phyloP scores from a whole-genome alignment of 805 yeast species.

The Lipomyces oligophaga region DNA sequence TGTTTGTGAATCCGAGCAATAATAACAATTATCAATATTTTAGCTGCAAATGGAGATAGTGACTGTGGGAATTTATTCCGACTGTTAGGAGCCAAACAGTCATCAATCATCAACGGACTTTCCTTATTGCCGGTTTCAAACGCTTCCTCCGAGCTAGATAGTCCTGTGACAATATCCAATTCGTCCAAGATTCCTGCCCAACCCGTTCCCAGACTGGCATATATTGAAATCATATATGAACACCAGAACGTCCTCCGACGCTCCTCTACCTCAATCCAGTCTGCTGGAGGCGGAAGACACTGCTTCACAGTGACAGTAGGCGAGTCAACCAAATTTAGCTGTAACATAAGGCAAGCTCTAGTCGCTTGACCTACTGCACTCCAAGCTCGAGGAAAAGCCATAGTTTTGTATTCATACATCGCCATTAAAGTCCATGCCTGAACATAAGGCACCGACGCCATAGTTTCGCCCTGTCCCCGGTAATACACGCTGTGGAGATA shows the following conservation, averaged over 20 bases:
- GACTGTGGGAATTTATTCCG: background rate
- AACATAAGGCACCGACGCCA: constrained; percentile 28
- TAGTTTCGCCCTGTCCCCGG: constrained; percentile 19
- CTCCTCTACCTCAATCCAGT: constrained; percentile 31
- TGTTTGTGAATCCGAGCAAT: constrained; percentile 18
- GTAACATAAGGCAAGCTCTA: constrained; percentile 31
- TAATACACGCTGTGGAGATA: constrained; percentile 30
- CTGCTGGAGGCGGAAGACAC: constrained; percentile 19
- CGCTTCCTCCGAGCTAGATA: constrained; percentile 33
- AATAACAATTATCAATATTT: constrained; percentile 5
- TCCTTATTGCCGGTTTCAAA: constrained; percentile 11
- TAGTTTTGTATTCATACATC: constrained; percentile 30
- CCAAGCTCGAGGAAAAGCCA: constrained; percentile 36
- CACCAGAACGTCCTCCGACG: constrained; percentile 36
- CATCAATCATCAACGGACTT: constrained; percentile 2
- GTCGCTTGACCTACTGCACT: constrained; percentile 33
- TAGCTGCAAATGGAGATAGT: constrained; percentile 12
- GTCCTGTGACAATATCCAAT: constrained; percentile 27
- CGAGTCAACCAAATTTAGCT: constrained; percentile 30
- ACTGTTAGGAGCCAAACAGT: constrained; percentile 3
- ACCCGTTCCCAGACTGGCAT: constrained; percentile 33
- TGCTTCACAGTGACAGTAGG: constrained; percentile 3
- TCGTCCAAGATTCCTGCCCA: constrained; percentile 31
- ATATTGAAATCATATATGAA: constrained; percentile 29
- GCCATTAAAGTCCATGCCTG: constrained; percentile 33